These are phyloP conservation scores for Vitis cinerea DNA, from an alignment of 164 flowering plant species.

Conservation along the genomic window DNA sequence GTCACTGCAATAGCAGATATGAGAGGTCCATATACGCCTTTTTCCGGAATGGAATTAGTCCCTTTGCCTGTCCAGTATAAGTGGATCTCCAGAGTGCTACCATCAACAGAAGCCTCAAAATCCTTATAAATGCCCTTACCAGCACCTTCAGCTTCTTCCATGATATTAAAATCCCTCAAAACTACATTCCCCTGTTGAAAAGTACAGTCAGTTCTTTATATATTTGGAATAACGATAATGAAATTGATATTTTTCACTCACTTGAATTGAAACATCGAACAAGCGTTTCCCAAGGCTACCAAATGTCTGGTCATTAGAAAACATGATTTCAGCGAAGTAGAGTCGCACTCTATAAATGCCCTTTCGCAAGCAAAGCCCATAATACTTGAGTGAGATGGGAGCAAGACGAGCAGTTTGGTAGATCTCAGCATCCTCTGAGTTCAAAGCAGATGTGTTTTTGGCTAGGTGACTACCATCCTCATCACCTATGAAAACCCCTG, in stretches of 20 bases:
- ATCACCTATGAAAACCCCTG: conserved; percentile 42
- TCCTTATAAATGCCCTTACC: conserved; percentile 33
- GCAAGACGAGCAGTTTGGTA: no score
- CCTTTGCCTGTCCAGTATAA: conserved; percentile 90
- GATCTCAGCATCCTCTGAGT: no score
- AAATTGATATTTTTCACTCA: no score
- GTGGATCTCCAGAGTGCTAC: conserved; percentile 66
- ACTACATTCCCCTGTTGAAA: conserved; percentile 19
- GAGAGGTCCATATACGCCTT: conserved; percentile 82
- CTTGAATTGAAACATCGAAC: no score
- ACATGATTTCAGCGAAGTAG: no score
- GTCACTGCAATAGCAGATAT: conserved; percentile 77
- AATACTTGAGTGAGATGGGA: no score
- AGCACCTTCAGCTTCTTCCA: conserved; percentile 54
- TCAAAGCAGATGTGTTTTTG: no score
- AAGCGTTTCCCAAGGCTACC: no score
- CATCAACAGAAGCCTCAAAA: conserved; percentile 34
- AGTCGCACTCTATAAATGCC: no score
- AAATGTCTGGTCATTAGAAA: no score
- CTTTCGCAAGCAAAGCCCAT: no score
- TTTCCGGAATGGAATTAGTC: conserved; percentile 57
- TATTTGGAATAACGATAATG: neutral
- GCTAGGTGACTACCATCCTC: conserved; percentile 16
- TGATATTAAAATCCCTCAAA: conserved; percentile 55
- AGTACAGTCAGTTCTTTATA: neutral